Evolutionary conservation across 2,329 filamentous ascomycete species (phyloP).

Genomic region (Stagonosporopsis chrysanthemi): DNA sequence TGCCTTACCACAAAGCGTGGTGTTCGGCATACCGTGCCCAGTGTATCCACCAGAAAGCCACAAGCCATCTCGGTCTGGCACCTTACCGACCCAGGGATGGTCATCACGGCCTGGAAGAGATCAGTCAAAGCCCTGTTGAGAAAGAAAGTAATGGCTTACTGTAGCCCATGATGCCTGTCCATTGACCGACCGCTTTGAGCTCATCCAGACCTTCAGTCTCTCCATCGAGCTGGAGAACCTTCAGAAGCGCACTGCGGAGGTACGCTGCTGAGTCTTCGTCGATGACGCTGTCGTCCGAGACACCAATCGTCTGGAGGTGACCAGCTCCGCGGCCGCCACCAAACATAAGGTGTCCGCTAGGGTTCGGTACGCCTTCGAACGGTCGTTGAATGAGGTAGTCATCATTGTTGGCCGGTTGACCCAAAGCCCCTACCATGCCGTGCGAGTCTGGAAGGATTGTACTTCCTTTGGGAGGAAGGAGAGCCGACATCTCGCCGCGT

Average conservation of each 20-base stretch:
- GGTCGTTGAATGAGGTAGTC: constrained; percentile 79
- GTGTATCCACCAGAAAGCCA: constrained; percentile 73
- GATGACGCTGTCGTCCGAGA: constrained; percentile 66
- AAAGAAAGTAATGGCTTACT: constrained; percentile 4
- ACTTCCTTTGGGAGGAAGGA: constrained; percentile 62
- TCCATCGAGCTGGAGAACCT: constrained; percentile 46
- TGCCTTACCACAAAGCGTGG: constrained; percentile 70
- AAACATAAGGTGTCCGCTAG: constrained; percentile 69
- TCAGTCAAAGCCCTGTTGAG: background rate
- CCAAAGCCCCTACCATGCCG: constrained; percentile 65
- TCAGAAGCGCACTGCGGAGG: constrained; percentile 58
- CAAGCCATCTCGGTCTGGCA: constrained; percentile 66
- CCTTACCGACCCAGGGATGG: constrained; percentile 73
- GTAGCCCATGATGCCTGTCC: constrained; percentile 85
- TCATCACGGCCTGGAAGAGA: constrained; percentile 58
- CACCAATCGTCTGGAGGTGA: constrained; percentile 58
- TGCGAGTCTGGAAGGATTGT: constrained; percentile 66
- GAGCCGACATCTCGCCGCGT: constrained; percentile 74
- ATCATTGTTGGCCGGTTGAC: constrained; percentile 60
- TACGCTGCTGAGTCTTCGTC: constrained; percentile 65
- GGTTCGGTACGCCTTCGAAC: constrained; percentile 50
- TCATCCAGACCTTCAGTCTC: constrained; percentile 51
- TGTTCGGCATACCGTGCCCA: constrained; percentile 79
- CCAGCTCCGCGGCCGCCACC: constrained; percentile 71
- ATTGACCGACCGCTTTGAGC: constrained; percentile 60